Conservation (phyloP, 257 asterid genomes). For the Solanum paucissectum region DNA sequence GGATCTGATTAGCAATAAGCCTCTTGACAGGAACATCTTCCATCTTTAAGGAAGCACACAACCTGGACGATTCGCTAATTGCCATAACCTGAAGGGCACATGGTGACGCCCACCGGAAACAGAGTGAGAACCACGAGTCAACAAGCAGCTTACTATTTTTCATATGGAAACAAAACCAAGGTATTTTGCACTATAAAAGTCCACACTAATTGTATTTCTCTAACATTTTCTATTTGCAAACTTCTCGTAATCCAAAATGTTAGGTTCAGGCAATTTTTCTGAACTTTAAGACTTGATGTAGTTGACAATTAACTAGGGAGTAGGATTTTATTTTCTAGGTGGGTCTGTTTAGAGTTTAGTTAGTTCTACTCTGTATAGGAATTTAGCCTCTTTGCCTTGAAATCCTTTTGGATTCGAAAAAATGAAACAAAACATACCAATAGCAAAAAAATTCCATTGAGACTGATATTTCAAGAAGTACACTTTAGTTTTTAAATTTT, state of each 20-base stretch:
- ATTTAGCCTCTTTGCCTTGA: background rate
- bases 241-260: background rate
- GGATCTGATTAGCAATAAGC: constrained; percentile 83
- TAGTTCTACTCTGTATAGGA: background rate
- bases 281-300: background rate
- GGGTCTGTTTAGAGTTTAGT: background rate
- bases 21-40: constrained; percentile 92
- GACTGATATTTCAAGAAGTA: background rate
- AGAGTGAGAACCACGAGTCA: background rate
- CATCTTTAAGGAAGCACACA: constrained; percentile 75
- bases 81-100: constrained; percentile 75
- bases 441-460: background rate
- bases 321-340: background rate
- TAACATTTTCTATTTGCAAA: background rate
- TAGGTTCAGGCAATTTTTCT: background rate
- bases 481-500: background rate
- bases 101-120: background rate
- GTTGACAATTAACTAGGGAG: background rate
- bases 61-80: constrained; percentile 88
- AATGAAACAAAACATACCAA: background rate
- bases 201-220: background rate
- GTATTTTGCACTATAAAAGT: background rate
- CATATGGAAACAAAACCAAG: background rate
- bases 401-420: background rate
- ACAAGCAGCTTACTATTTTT: background rate